These are phyloP conservation scores for Sporobolomyces pararoseus DNA, from an alignment of 768 basidiomycete genomes.

Conservation along the genomic window DNA sequence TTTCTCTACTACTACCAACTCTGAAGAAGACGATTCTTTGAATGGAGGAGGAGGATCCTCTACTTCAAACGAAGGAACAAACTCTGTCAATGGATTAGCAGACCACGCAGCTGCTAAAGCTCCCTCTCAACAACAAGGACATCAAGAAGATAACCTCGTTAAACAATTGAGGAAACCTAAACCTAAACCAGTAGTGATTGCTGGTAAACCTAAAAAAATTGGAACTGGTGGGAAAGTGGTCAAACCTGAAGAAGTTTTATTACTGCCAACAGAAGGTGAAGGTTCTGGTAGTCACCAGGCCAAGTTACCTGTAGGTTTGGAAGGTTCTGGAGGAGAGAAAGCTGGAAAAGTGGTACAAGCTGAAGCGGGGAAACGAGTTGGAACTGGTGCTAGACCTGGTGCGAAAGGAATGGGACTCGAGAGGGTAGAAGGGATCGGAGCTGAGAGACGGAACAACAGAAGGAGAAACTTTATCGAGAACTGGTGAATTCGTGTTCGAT, in stretches of 20 bases:
- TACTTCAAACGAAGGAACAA: background rate
- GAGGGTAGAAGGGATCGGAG: background rate
- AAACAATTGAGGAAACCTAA: background rate
- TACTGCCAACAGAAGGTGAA: background rate
- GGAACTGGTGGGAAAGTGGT: constrained; percentile 28
- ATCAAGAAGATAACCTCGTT: too few species aligned
- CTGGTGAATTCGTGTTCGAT: background rate
- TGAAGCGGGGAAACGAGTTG: constrained; percentile 31
- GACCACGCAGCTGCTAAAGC: background rate
- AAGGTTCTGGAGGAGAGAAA: constrained; percentile 6
- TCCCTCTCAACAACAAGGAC: background rate
- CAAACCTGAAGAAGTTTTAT: constrained; percentile 2
- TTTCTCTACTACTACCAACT: background rate
- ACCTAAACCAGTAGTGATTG: background rate
- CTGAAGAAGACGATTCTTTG: background rate
- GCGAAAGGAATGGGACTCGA: constrained; percentile 30
- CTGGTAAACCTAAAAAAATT: constrained; percentile 17
- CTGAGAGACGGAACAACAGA: background rate
- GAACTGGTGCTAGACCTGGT: constrained; percentile 30
- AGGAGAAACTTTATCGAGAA: background rate
- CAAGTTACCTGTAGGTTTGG: background rate
- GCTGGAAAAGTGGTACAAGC: constrained; percentile 18
- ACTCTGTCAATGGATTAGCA: background rate
- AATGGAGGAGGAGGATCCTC: background rate
- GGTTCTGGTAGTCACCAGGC: background rate